phyloP scores from a whole-genome alignment of 2,329 filamentous ascomycete genomes.

The Cladophialophora bantiana region DNA sequence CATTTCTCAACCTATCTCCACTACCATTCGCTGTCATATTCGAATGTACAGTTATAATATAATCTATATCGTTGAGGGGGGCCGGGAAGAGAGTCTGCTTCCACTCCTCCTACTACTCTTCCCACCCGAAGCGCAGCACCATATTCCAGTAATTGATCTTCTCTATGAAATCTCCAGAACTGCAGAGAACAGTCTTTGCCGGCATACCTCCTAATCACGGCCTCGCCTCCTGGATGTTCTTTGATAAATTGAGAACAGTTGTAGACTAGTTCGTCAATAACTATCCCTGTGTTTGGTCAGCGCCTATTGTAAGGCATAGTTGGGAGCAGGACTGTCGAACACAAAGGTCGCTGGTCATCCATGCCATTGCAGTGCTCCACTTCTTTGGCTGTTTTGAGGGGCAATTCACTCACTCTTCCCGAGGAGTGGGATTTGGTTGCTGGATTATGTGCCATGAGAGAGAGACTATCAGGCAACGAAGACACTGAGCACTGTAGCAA shows the following conservation, averaged over 20 bases:
- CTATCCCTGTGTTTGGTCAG: constrained; percentile 30
- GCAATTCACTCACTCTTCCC: background rate
- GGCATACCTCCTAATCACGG: constrained; percentile 43
- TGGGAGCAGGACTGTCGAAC: background rate
- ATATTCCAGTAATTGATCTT: constrained; percentile 28
- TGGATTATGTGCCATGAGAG: background rate
- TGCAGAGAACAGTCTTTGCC: constrained; percentile 46
- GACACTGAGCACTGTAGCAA: background rate
- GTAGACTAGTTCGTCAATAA: constrained; percentile 44
- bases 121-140: constrained; percentile 36
- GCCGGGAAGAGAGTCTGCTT: background rate
- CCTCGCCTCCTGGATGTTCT: constrained; percentile 44
- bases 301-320: background rate
- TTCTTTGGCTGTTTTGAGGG: constrained; percentile 4
- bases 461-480: background rate
- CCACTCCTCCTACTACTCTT: constrained; percentile 30
- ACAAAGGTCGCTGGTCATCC: background rate
- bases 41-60: constrained; percentile 4
- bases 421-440: background rate
- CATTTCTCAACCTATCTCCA: background rate
- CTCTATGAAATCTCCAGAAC: constrained; percentile 44
- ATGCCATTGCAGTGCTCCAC: background rate
- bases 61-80: background rate
- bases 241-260: constrained; percentile 42
- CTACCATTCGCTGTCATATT: constrained; percentile 19